Base-by-base conservation (phyloP, 306 rosid genomes). In the Acacia crassicarpa region DNA sequence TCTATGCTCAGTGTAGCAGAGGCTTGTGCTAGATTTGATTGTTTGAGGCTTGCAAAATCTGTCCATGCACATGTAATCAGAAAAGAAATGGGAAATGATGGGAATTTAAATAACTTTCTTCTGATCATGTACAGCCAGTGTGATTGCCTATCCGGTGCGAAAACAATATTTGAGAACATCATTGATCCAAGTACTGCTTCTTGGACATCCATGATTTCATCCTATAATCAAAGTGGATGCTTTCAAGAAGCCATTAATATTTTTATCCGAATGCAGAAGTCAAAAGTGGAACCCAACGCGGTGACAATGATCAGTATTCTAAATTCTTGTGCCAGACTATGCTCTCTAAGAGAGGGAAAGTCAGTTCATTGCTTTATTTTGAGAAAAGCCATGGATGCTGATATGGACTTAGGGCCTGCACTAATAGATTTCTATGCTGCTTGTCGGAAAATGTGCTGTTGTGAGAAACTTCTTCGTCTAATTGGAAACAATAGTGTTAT, bases 151-250 rank as follows among this genome's bases (percentile, higher is more conserved):
- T 48, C 56, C 22, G 80, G 81, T 79, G 92, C 91, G 43, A 84
- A 88, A 82, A 69, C 43, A 63, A 38, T 90, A 44, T 93, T 93
- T 80, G 78, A 35, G 72, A 77, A 33, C 51, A 68, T 87, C 23
- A 11, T 56, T 68, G 43, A 59, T 46, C 83, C 70, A 51, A 83
- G 82, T 77, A 88, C 91, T 83, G 84, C 88, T 68, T 87, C 90
- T 74, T 93, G 98, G 95, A 91, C 94, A 33, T 88, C 94, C 22
- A 86, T 95, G 94, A 88, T 93, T 80, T 93, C 97, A 46, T 79
- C 92, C 78, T 90, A 83, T 76, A 89, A 91, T 89, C 93, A 86
- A 77, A 81, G 46, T 12, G 88, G 87, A 68, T 81, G 35, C 63
- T 90, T 87, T 78, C 54, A 25, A 23, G 86, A 87, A 76, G 99